phyloP scores from a whole-genome alignment of 2,329 filamentous ascomycete species.

The Verticillium tricorpus region DNA sequence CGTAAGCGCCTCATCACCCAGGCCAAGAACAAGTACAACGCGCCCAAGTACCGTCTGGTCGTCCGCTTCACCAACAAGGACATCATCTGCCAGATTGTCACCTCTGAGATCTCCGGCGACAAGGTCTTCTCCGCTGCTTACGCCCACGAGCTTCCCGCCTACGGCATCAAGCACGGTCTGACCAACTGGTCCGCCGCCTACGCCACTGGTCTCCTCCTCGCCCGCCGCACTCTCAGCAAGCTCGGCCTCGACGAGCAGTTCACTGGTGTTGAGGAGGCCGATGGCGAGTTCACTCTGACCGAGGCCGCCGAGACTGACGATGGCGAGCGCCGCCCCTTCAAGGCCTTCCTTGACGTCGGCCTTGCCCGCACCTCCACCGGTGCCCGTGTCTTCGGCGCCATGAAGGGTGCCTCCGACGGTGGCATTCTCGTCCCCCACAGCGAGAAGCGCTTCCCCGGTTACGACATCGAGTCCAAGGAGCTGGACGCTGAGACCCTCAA shows the following conservation, averaged over 20 bases:
- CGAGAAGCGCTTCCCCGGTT: slow-evolving; percentile 99
- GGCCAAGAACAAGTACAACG: slow-evolving; percentile 99
- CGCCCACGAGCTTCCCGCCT: slow-evolving; percentile 95
- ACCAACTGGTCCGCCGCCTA: slow-evolving; percentile 99
- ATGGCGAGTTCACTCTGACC: slow-evolving; percentile 93
- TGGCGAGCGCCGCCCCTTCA: slow-evolving; percentile 96
- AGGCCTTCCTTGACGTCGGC: slow-evolving; percentile 97
- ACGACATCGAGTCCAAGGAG: slow-evolving; percentile 96
- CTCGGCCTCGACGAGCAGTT: slow-evolving; percentile 92
- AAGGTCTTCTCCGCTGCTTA: slow-evolving; percentile 93
- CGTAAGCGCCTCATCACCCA: slow-evolving; percentile 99
- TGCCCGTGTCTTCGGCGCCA: slow-evolving; percentile 97
- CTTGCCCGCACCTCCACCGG: slow-evolving; percentile 95
- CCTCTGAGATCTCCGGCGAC: slow-evolving; percentile 94
- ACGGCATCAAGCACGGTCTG: slow-evolving; percentile 96
- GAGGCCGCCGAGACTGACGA: slow-evolving; percentile 90
- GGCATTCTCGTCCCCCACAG: slow-evolving; percentile 97
- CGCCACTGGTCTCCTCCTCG: slow-evolving; percentile 92
- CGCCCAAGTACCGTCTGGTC: slow-evolving; percentile 99
- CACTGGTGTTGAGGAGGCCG: slow-evolving; percentile 90
- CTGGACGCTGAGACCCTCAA: slow-evolving; percentile 94
- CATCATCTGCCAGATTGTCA: slow-evolving; percentile 97
- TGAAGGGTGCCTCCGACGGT: slow-evolving; percentile 99
- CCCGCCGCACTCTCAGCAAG: slow-evolving; percentile 95
- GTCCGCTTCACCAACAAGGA: slow-evolving; percentile 99